Base-by-base conservation (phyloP, 2,329 filamentous ascomycete genomes). In the Colletotrichum lupini region DNA sequence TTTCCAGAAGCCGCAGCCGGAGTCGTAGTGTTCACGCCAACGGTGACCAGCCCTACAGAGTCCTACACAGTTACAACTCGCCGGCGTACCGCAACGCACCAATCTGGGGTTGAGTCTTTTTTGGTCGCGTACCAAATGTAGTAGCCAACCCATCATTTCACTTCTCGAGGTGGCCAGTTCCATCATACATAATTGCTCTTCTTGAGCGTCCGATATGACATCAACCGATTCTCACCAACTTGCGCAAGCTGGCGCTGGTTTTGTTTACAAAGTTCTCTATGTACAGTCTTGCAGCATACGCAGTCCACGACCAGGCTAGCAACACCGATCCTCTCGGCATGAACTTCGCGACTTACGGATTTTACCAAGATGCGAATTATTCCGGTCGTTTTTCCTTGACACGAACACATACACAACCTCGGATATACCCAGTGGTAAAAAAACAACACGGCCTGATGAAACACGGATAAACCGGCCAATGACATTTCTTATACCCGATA, bases 41-140 rank as follows among this genome's bases (percentile, higher is more conserved):
- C 30, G 76, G 76, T 60, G 76, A 80, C 35, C 78, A 80, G 14
- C 87, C 86, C 9, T 90, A 87, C 73, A 86, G 88, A 1, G 82
- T 90, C 12, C 80, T 90, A 9, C 89, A 90, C 79, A 90, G 88
- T 79, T 90, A 90, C 76, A 89, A 90, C 77, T 89, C 88, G 4
- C 88, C 88, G 5, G 87, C 88, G 6, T 90, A 91, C 76, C 84
- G 84, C 32, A 84, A 87, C 46, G 85, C 82, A 3, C 88, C 88
- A 0, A 89, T 90, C n/a, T 90, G 88, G 87, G 85, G 87, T n/a
- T 89, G 75, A 81, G 53, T 16, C 12, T 7, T 16, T 32, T 16
- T 14, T 35, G 11, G 24, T 11, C 12, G 49, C 42, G 6, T n/a
- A 53, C 42, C 60, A 6, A n/a, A 6, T 16, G 46, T 49, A 8